Evolutionary conservation across 495 filamentous ascomycete genomes (phyloP).

Genomic region (Hypoxylon subgilvum): DNA sequence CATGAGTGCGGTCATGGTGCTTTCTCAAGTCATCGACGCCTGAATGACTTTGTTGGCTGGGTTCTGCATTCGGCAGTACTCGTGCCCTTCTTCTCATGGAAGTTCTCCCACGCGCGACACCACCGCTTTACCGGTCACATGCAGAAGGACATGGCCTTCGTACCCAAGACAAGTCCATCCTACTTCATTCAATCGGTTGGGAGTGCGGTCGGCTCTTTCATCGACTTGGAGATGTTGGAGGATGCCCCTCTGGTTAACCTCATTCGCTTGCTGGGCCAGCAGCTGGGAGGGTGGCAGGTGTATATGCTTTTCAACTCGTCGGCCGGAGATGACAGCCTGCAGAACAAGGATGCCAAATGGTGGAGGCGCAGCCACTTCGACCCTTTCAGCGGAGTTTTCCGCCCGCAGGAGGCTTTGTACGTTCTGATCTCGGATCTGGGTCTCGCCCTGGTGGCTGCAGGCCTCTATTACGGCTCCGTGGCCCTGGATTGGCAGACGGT

Average conservation of each 20-base stretch:
- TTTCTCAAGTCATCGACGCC: conserved; percentile 65
- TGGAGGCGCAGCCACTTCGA: conserved; percentile 58
- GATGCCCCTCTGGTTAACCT: conserved; percentile 62
- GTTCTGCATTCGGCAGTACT: conserved; percentile 67
- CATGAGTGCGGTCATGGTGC: conserved; percentile 78
- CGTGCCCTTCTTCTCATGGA: conserved; percentile 79
- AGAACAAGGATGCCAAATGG: conserved; percentile 65
- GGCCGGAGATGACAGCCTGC: conserved; percentile 54
- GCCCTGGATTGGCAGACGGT: conserved; percentile 59
- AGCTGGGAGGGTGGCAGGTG: conserved; percentile 62
- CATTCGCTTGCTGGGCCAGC: conserved; percentile 57
- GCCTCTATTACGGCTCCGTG: conserved; percentile 51
- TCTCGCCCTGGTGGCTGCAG: conserved; percentile 52
- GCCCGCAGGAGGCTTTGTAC: conserved; percentile 58
- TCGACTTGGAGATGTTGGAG: conserved; percentile 56
- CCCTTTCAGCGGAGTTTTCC: conserved; percentile 60
- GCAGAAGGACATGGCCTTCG: conserved; percentile 65
- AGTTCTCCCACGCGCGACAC: conserved; percentile 75
- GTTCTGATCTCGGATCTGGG: conserved; percentile 68
- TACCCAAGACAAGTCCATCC: conserved; percentile 53
- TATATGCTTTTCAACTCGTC: conserved; percentile 64
- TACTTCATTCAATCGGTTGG: conserved; percentile 47
- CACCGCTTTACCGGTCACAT: conserved; percentile 69
- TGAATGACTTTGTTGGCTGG: conserved; percentile 74
- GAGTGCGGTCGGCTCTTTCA: conserved; percentile 43